These are phyloP conservation scores for Thelonectria discophora DNA, from an alignment of 2,329 filamentous ascomycete genomes.

Conservation along the genomic window DNA sequence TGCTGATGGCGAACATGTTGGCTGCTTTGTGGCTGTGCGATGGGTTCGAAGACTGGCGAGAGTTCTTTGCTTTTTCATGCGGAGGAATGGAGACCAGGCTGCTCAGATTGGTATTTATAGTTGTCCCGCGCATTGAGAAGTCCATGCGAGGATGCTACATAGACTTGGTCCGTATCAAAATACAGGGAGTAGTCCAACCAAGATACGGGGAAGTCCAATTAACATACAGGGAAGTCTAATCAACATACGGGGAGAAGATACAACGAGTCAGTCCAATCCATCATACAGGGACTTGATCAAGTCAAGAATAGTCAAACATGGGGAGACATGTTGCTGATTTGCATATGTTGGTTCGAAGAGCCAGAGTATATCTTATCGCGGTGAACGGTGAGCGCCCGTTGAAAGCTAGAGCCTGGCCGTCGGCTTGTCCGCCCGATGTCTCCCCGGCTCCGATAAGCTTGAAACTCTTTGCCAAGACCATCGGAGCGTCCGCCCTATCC, in stretches of 20 bases:
- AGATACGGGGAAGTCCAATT: too few species aligned
- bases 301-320: not conserved
- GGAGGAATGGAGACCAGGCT: not conserved
- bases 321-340: not conserved
- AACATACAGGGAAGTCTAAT: too few species aligned
- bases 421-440: not conserved
- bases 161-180: too few species aligned
- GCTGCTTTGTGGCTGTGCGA: not conserved
- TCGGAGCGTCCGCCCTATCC: not conserved
- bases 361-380: not conserved
- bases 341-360: not conserved
- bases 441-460: not conserved
- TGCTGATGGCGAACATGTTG: not conserved
- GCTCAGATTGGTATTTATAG: not conserved
- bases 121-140: not conserved
- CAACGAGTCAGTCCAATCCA: not conserved
- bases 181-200: too few species aligned
- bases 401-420: not conserved
- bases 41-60: not conserved
- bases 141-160: not conserved
- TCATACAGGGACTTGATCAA: not conserved
- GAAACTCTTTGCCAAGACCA: not conserved
- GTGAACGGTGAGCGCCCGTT: conserved; percentile 2
- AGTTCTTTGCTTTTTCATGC: not conserved
- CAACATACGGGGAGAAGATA: too few species aligned